These are phyloP conservation scores for Gentiana dahurica DNA, from an alignment of 257 asterid species.

Conservation along the genomic window DNA sequence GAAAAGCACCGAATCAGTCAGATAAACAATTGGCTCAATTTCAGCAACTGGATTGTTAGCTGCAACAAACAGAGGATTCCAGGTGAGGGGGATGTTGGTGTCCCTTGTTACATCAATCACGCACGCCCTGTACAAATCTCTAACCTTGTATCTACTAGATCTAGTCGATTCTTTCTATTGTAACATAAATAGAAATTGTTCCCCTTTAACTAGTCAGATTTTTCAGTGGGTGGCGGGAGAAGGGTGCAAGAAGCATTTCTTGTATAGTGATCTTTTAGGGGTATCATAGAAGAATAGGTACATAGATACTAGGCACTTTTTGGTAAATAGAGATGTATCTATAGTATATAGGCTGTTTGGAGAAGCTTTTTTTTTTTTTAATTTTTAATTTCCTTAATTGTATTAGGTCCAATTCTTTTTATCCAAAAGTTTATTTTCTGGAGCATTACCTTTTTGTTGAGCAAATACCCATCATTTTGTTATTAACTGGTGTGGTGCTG, in stretches of 20 bases:
- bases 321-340: constrained; percentile 18
- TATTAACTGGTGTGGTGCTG: too few relatives aligned
- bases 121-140: constrained; percentile 44
- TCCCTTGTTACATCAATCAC: constrained; percentile 18
- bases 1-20: constrained; percentile 5
- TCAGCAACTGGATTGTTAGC: constrained; percentile 8
- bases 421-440: too few relatives aligned
- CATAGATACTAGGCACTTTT: constrained; percentile 22
- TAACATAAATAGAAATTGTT: constrained; percentile 40
- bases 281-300: constrained; percentile 29
- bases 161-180: constrained; percentile 45
- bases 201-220: constrained; percentile 13
- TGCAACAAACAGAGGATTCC: neutral
- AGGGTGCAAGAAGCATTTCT: too few relatives aligned
- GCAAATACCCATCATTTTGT: too few relatives aligned
- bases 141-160: constrained; percentile 44
- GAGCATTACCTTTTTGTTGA: too few relatives aligned
- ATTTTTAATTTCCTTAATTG: too few relatives aligned
- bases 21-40: constrained; percentile 11
- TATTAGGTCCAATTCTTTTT: too few relatives aligned
- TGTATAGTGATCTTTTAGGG: constrained; percentile 7
- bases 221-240: neutral
- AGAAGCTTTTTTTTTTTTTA: too few relatives aligned
- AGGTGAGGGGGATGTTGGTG: constrained; percentile 20
- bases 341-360: constrained; percentile 8